Percentiles rank a stretch among this genome's conserved stretches.
These are phyloP conservation scores for Stachybotrys elegans DNA, from an alignment of 2,329 filamentous ascomycete species.

Conservation along the genomic window DNA sequence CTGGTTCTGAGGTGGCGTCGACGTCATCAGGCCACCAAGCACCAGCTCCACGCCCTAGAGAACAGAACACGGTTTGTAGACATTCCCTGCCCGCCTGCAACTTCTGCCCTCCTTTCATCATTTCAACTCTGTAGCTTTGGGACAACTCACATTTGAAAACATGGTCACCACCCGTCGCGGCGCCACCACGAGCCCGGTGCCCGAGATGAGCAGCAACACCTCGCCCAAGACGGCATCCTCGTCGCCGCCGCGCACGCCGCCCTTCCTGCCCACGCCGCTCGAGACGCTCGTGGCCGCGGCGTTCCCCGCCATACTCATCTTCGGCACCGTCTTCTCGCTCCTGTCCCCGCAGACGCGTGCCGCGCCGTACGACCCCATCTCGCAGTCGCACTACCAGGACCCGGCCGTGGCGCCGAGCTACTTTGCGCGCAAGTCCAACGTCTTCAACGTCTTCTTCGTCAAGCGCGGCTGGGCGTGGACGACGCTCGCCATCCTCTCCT, in stretches of 20 bases:
- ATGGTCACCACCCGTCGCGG: constrained; percentile 23
- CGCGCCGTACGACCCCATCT: constrained; percentile 54
- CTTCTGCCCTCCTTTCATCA: background rate
- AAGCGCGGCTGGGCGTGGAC: constrained; percentile 96
- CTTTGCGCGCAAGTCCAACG: constrained; percentile 89
- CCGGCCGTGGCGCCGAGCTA: constrained; percentile 64
- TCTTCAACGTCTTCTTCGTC: constrained; percentile 91
- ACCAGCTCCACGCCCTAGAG: too few species aligned
- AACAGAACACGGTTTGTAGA: too few species aligned
- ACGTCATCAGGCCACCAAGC: too few species aligned
- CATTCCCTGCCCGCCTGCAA: background rate
- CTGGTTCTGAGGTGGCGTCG: too few species aligned
- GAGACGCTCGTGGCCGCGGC: constrained; percentile 60
- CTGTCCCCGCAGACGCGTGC: constrained; percentile 68
- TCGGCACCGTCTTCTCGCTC: constrained; percentile 76
- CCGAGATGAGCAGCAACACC: constrained; percentile 8
- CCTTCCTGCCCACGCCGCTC: constrained; percentile 64
- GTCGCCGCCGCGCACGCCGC: constrained; percentile 36
- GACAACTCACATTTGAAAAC: background rate
- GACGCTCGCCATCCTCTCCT: constrained; percentile 65
- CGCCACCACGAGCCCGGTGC: constrained; percentile 12
- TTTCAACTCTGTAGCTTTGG: background rate
- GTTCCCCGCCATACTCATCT: constrained; percentile 73
- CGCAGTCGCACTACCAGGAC: constrained; percentile 59
- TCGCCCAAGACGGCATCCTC: constrained; percentile 8